Percentiles rank a stretch among this genome's conserved stretches.
Conservation (phyloP, 108 stramenopile species). For the Mayamaea pseudoterrestris region DNA sequence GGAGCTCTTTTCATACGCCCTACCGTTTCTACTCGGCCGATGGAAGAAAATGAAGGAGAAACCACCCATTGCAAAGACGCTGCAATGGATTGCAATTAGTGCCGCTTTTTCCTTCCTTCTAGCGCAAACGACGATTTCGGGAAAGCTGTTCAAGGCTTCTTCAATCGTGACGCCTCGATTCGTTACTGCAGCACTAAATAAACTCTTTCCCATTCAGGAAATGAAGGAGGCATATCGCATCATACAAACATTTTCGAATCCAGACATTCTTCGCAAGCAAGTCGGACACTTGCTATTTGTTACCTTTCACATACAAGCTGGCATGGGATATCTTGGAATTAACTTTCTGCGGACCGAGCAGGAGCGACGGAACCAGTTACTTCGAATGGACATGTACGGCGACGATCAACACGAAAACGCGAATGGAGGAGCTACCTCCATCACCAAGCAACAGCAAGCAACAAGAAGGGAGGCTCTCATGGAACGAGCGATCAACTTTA, state of each 20-base stretch:
- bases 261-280: constrained; percentile 35
- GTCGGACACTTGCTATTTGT: constrained; percentile 59
- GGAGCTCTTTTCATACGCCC: constrained; percentile 58
- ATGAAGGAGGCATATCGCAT: constrained; percentile 47
- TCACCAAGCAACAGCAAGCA: no score
- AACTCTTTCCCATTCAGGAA: constrained; percentile 60
- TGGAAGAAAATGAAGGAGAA: not conserved
- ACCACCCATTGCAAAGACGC: not conserved
- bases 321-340: constrained; percentile 77
- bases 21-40: constrained; percentile 24
- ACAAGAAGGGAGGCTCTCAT: constrained; percentile 3
- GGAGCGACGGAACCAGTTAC: constrained; percentile 56
- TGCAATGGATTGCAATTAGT: constrained; percentile 19
- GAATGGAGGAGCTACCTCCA: not conserved
- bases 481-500: constrained; percentile 44
- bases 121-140: constrained; percentile 17
- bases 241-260: constrained; percentile 28
- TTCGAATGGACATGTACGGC: constrained; percentile 59
- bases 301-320: constrained; percentile 81
- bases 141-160: constrained; percentile 8
- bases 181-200: constrained; percentile 15
- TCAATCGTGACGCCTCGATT: constrained; percentile 12
- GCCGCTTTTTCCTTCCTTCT: constrained; percentile 20
- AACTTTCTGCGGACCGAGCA: constrained; percentile 67
- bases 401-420: constrained; percentile 1